Conservation (phyloP, 225 moss, liverwort and hornwort genomes). For the Antitrichia curtipendula region DNA sequence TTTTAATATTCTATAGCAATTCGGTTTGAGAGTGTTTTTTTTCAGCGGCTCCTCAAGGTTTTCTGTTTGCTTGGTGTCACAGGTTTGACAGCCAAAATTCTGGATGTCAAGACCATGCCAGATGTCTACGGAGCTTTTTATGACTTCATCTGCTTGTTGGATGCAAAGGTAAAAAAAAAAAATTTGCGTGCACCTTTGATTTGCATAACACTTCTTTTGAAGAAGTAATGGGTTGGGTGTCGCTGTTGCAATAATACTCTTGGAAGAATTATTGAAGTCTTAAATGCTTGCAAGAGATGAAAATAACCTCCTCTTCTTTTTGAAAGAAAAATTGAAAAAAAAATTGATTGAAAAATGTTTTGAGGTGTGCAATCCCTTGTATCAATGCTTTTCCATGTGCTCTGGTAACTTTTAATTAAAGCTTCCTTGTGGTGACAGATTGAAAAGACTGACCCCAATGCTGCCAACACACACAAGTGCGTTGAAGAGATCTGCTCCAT, state of each 20-base stretch:
- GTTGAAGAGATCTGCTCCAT: conserved; percentile 35
- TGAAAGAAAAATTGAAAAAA: not conserved
- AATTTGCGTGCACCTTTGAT: not conserved
- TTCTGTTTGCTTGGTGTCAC: not conserved
- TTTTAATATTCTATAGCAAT: not conserved
- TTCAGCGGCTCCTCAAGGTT: not conserved
- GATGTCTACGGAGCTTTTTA: conserved; percentile 72
- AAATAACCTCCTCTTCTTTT: not conserved
- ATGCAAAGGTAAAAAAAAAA: conserved; percentile 7
- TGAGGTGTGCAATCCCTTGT: no score
- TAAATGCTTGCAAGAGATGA: not conserved
- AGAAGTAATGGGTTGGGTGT: not conserved
- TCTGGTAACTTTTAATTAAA: not conserved
- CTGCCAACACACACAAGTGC: conserved; percentile 36
- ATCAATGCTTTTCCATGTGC: no score
- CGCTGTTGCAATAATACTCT: no score
- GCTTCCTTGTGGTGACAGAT: conserved; percentile 27
- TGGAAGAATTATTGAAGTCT: not conserved
- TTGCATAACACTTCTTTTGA: not conserved
- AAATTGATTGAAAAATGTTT: not conserved
- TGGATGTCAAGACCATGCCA: conserved; percentile 56
- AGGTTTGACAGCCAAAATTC: conserved; percentile 71
- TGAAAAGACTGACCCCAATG: conserved; percentile 45
- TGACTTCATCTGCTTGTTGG: conserved; percentile 45
- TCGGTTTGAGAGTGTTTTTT: not conserved